Evolutionary conservation across 176 grass and related monocot genomes (phyloP), one percentile per base, ranked within the genome.

Genomic region (Saccharum officinarum): DNA sequence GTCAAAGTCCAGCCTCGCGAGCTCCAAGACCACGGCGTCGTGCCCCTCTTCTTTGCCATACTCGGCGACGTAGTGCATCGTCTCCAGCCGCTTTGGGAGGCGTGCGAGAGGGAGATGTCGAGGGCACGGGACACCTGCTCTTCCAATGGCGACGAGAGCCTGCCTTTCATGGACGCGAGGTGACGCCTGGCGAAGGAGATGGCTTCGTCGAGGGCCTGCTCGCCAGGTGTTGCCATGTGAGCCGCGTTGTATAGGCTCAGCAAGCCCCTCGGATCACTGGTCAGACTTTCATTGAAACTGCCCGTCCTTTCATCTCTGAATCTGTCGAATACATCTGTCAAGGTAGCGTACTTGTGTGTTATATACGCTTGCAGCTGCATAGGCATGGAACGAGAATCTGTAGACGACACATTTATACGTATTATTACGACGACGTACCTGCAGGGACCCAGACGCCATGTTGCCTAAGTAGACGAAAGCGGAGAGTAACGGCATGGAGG

Each of bases 121-220:
- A 75, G 72, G 46, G 72, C 72, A 20, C 46, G 72, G 26, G 46
- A 75, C 45, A 54, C 45, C 1, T 75, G 72, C 45, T 75, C 46
- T 1, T 1, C 28, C 46, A 75, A 1, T 0, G 72, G 72, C 72
- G 72, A 75, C 16, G 8, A 2, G 46, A 75, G 46, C 72, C 3
- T 49, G 2, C 46, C 42, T 28, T 28, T 28, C 72, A 75, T 17
- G 72, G 72, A 18, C 72, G 18, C 45, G 3, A 75, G 72, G 26
- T 75, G 46, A 45, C 45, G 46, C 72, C 26, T 75, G 46, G 72
- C 20, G 45, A 75, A 52, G 28, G 72, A 20, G 1, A 75, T 75
- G 15, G 72, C 72, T 2, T 75, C 72, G 3, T 75, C 72, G 0
- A 75, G 72, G 16, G 0, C 46, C 46, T 6, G 1, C 72, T 75